Base-by-base conservation (phyloP, 2,329 filamentous ascomycete genomes). In the Dendryphion nanum region DNA sequence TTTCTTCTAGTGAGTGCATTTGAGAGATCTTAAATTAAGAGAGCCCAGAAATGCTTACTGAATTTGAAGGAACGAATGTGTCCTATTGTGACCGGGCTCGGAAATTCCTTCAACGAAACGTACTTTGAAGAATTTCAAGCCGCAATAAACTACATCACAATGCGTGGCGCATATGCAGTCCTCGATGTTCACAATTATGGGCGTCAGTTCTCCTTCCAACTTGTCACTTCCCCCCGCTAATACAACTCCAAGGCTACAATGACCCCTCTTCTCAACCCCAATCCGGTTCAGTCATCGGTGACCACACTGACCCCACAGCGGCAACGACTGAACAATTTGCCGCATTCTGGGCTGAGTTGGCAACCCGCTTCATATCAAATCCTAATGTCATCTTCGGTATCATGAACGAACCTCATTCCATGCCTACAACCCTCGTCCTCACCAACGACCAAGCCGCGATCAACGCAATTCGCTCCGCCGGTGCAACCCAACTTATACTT, bases 111-210 rank as follows among this genome's bases (percentile, higher is more conserved):
- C 51, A 71, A 76, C 53, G 73, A 77, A 51, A 74, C 71, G 39
- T 70, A 76, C 51, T 76, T 72, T 46, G 52, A 53, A 12, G 55
- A 66, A 37, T 75, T 65, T 50, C 67, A 72, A 41, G 55, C 71
- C 30, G 70, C 74, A 0, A 66, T 76, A 2, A 69, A 75, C 52
- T 75, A 76, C 45, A 72, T 76, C 45, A 76, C 73, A 6, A 42
- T 44, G 2, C 72, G 73, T 45, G 69, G 64, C 6, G 59, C 54
- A 14, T 69, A 76, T 44, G 67, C 64, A 7, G 72, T 77, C 41
- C 55, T 77, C 3, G 73, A 76, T 49, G 72, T 73, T 3, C 74
- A 76, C 58, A 76, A 75, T 52, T 56, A 76, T 50, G 76, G 76
- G 74, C 48, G 49, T 44, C 36, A n/a, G 30, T 8, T 21, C 18